phyloP scores from a whole-genome alignment of 768 basidiomycete genomes.

The Gautieria morchelliformis region DNA sequence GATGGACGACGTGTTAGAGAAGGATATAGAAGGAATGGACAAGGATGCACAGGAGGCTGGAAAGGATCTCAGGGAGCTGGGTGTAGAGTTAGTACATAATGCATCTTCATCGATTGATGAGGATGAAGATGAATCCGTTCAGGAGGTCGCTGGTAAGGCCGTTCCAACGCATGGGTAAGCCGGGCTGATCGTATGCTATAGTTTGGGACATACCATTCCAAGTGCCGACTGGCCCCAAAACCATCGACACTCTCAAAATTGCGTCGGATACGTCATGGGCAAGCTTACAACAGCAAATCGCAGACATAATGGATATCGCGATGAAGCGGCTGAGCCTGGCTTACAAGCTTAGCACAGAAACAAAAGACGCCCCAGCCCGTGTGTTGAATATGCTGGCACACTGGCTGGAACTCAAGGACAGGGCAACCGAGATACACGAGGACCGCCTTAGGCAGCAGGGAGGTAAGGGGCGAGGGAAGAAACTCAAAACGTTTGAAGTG shows the following conservation, averaged over 20 bases:
- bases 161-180: no score
- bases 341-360: background rate
- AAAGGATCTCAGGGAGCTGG: no score
- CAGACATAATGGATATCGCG: background rate
- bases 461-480: background rate
- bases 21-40: no score
- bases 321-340: background rate
- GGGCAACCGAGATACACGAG: background rate
- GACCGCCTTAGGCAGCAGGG: background rate
- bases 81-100: no score
- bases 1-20: no score
- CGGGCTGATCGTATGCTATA: no score
- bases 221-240: background rate
- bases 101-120: no score
- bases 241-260: background rate
- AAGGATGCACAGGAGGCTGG: no score
- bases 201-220: background rate
- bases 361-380: background rate
- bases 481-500: background rate
- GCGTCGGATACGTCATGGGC: background rate
- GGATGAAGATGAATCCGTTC: no score
- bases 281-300: background rate
- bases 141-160: no score
- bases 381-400: background rate
- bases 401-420: background rate